Evolutionary conservation across 331 rosid genomes (phyloP), one percentile per base, ranked within the genome.

Genomic region (Malus hybrid): DNA sequence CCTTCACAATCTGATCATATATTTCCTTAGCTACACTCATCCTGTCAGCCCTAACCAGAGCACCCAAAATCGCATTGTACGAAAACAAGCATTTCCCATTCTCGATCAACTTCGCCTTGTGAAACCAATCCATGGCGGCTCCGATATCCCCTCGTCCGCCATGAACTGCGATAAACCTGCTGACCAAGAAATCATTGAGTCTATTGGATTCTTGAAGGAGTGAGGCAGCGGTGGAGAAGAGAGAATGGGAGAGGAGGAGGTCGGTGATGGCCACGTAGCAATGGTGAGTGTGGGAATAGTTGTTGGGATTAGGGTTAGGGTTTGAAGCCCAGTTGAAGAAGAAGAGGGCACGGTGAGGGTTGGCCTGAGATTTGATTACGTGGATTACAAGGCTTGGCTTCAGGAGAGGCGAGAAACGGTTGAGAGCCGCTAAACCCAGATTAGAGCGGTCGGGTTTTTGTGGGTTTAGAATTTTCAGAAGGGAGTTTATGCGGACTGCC

Each of bases 211-310:
- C 76, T 56, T 34, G 72, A 19, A 88, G 89, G 65, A 88, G 86
- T 20, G 88, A 67, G 27, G 65, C 32, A 13, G 89, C 84, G 33
- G 86, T 61, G 84, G 86, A 74, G 86, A 85, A 82, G 63, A 86
- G 90, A 67, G 88, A 84, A 76, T 84, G 88, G 32, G 82, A 82
- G 46, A 86, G 85, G 16, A 88, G 76, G 80, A 82, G 77, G 55
- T 68, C 79, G n/a, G 57, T 46, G 66, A 80, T 80, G 32, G 83
- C 79, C 32, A 19, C 34, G 76, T 67, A 80, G 76, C 80, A 80
- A 2, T 15, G 32, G 71, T 57, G 61, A 5, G 75, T 32, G 76
- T 80, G 83, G 75, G 80, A 32, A 55, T 80, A 80, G 67, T 71
- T 64, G 48, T 54, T 54, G 15, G 76, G 76, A 28, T 75, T 80